Percentiles rank a stretch among this genome's conserved stretches.
phyloP scores from a whole-genome alignment of 768 basidiomycete species.

The Obba rivulosa region DNA sequence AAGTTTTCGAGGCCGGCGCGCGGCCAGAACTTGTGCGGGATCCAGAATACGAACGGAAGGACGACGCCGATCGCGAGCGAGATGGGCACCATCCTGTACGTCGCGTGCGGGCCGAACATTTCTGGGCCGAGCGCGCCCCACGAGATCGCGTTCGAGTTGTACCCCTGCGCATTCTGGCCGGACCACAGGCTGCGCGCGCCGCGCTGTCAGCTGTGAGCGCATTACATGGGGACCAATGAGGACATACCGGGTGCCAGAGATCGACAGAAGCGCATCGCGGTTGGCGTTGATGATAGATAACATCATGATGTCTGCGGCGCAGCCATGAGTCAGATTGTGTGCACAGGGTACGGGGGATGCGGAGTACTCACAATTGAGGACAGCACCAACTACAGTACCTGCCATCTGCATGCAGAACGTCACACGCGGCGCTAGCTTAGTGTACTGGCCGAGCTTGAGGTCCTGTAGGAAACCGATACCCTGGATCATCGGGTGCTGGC shows the following conservation, averaged over 20 bases:
- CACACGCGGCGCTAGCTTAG: constrained; percentile 58
- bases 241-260: constrained; percentile 40
- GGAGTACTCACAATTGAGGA: constrained; percentile 34
- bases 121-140: constrained; percentile 47
- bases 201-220: too few relatives aligned
- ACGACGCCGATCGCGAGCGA: constrained; percentile 47
- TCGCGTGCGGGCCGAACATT: constrained; percentile 12
- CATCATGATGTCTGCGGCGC: constrained; percentile 22
- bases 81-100: constrained; percentile 20
- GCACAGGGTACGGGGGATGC: neutral
- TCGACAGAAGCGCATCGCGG: constrained; percentile 37
- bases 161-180: constrained; percentile 46
- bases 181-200: constrained; percentile 31
- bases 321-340: neutral
- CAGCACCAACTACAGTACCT: constrained; percentile 47
- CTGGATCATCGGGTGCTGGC: constrained; percentile 32
- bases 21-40: constrained; percentile 41
- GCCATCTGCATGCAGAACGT: constrained; percentile 39
- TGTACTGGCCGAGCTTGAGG: constrained; percentile 51
- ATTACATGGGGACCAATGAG: neutral
- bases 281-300: constrained; percentile 23
- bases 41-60: constrained; percentile 53
- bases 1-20: constrained; percentile 42
- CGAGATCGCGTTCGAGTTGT: constrained; percentile 46
- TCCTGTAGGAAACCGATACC: constrained; percentile 49